Evolutionary conservation across 1,284 basidiomycete genomes (phyloP).

Genomic region (Cryptococcus hybrid): DNA sequence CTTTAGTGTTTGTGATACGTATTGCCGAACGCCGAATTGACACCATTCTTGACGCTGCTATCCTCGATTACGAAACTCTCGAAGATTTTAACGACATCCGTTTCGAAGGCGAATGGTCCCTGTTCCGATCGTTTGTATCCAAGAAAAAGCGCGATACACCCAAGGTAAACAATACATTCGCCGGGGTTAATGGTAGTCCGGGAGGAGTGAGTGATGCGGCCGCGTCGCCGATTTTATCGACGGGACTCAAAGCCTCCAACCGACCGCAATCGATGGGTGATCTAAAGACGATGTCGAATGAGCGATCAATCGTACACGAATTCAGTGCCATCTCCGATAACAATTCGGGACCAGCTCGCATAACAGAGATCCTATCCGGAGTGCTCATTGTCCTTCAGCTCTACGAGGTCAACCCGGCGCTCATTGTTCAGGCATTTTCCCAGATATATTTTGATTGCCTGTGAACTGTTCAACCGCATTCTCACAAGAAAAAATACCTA

Average conservation of each 20-base stretch:
- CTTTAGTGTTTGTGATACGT: constrained; percentile 87
- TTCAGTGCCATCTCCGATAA: constrained; percentile 9
- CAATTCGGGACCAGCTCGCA: constrained; percentile 55
- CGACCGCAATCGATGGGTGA: constrained; percentile 32
- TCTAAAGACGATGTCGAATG: constrained; percentile 14
- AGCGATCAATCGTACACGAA: constrained; percentile 15
- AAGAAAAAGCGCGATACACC: constrained; percentile 60
- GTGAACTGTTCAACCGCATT: constrained; percentile 93
- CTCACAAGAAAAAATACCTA: constrained; percentile 84
- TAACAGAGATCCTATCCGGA: constrained; percentile 83
- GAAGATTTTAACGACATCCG: constrained; percentile 77
- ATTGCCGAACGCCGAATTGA: constrained; percentile 88
- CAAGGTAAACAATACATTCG: constrained; percentile 44
- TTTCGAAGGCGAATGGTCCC: constrained; percentile 95
- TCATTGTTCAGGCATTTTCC: constrained; percentile 88
- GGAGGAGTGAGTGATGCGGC: constrained; percentile 8
- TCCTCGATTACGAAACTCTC: constrained; percentile 80
- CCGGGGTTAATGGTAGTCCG: constrained; percentile 21
- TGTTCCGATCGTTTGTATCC: constrained; percentile 68
- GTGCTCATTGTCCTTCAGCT: constrained; percentile 79
- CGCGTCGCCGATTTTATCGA: constrained; percentile 13
- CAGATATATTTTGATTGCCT: constrained; percentile 62
- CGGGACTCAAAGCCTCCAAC: constrained; percentile 14
- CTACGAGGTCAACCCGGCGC: constrained; percentile 86
- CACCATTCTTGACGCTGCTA: constrained; percentile 72